Evolutionary conservation across 495 filamentous ascomycete species (phyloP).

Genomic region (Baudoinia panamericana): DNA sequence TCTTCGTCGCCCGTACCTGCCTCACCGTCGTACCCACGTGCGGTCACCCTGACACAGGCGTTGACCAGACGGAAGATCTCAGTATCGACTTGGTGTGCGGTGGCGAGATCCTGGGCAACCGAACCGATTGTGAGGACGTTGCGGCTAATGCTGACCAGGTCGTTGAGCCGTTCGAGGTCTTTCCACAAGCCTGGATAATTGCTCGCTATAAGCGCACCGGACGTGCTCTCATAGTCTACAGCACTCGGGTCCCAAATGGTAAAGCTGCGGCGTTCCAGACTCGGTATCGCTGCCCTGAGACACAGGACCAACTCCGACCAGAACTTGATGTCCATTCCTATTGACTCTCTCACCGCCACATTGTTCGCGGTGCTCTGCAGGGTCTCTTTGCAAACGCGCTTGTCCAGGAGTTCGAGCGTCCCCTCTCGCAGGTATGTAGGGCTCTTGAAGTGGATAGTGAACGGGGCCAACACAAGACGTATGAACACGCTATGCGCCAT

Average conservation of each 20-base stretch:
- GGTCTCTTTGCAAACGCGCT: constrained; percentile 23
- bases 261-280: constrained; percentile 28
- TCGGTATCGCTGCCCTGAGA: constrained; percentile 27
- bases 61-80: constrained; percentile 72
- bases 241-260: constrained; percentile 24
- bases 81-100: constrained; percentile 62
- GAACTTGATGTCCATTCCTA: constrained; percentile 23
- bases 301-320: constrained; percentile 27
- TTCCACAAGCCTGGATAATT: constrained; percentile 63
- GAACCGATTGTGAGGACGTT: constrained; percentile 75
- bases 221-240: constrained; percentile 27
- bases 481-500: constrained; percentile 21
- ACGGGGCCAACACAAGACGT: constrained; percentile 25
- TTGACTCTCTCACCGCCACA: constrained; percentile 9
- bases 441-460: constrained; percentile 27
- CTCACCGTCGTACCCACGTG: constrained; percentile 79
- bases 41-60: constrained; percentile 74
- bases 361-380: constrained; percentile 20
- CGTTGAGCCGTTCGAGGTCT: constrained; percentile 73
- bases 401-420: constrained; percentile 27
- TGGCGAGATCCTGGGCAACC: constrained; percentile 74
- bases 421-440: constrained; percentile 25
- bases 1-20: constrained; percentile 49
- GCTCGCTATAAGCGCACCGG: constrained; percentile 51
- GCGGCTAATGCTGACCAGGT: constrained; percentile 68